Base-by-base conservation (phyloP, 257 asterid genomes). In the Phtheirospermum japonicum region DNA sequence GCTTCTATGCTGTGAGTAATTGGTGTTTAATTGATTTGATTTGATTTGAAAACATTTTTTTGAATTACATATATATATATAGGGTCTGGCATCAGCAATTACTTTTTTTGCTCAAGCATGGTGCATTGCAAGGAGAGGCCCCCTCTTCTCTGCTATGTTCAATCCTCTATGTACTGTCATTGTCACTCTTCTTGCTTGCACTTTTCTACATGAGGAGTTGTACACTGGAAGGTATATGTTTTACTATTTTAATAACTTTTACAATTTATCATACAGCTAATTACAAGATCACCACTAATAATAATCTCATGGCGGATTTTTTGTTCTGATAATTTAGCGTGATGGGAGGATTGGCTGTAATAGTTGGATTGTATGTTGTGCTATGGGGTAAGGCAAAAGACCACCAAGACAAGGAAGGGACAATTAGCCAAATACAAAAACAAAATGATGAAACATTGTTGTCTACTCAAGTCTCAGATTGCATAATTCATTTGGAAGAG, bases 101-200 rank as follows among this genome's bases (percentile, higher is more conserved):
- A 66, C 91, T 4, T 81, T 79, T 75, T 75, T 84, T 58, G 81
- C 65, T 42, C 91, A 84, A 73, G 73, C 85, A 9, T 84, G 91
- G 88, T 71, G 79, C 71, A 61, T 82, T 18, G 63, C 82, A 12
- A 46, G 56, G 18, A 77, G 80, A 73, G 91, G 85, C 4, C 85
- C 88, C 11, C 72, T 84, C 16, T 84, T 81, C 51, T 68, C 82
- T 3, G 84, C 88, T 37, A 79, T 81, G 91, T 81, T 81, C 70
- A 72, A 67, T 65, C 83, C 83, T 49, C 54, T 84, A 12, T 11
- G 31, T 59, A 79, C 82, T 2, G 81, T 77, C 26, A 53, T 79
- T 13, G 83, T 73, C 11, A 73, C 80, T 12, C 20, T 71, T 12
- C 43, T 73, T 9, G 83, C 85, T 23, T 60, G 75, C 42, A 48